Evolutionary conservation across 179 eudicot genomes (phyloP).

Genomic region (Drosera spatulata): DNA sequence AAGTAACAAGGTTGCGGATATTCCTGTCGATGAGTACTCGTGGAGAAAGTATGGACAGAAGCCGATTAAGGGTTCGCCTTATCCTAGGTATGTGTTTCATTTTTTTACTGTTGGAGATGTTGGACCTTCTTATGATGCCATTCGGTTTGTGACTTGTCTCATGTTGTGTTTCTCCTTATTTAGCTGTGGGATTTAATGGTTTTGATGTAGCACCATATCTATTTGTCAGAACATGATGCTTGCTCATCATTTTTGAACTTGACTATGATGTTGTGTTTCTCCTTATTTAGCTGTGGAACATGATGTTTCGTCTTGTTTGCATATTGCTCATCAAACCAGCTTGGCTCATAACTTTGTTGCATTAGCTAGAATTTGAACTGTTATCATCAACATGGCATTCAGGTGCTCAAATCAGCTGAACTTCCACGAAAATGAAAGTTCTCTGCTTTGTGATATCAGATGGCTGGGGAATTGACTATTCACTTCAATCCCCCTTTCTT

Average conservation of each 20-base stretch:
- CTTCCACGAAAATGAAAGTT: no score
- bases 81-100: conserved; percentile 40
- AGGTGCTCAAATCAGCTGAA: no score
- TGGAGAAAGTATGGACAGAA: conserved; percentile 31
- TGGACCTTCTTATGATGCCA: background rate
- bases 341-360: background rate
- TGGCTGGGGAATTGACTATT: no score
- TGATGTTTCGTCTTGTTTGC: no score
- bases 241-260: no score
- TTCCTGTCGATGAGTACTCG: conserved; percentile 56
- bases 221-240: no score
- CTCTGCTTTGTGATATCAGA: no score
- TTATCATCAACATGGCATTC: no score
- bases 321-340: no score
- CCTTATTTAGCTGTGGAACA: background rate
- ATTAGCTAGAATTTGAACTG: background rate
- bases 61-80: conserved; percentile 59
- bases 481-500: no score
- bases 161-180: background rate
- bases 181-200: background rate
- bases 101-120: background rate
- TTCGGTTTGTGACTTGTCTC: background rate
- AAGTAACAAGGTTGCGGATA: conserved; percentile 63
- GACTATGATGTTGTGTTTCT: background rate
- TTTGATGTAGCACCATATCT: no score